Base-by-base conservation (phyloP, 2,329 filamentous ascomycete species). In the Stemphylium lycopersici region DNA sequence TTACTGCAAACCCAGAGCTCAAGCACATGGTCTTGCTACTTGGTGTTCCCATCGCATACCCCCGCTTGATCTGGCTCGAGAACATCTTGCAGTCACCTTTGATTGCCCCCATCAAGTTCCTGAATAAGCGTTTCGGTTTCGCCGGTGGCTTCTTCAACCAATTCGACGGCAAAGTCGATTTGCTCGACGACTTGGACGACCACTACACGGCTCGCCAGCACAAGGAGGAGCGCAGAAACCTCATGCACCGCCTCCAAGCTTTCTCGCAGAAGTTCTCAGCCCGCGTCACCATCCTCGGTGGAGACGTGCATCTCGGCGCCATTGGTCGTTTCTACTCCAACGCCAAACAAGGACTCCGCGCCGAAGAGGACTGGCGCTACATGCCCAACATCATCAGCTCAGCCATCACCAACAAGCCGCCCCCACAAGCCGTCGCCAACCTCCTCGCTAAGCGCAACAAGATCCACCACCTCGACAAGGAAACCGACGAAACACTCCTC, bases 41-140 rank as follows among this genome's bases (percentile, higher is more conserved):
- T 2, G 89, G 89, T 51, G 86, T 90, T 18, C 90, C 92, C 0
- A 93, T 96, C 65, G 79, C 80, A 1, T 81, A 84, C 60, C 82
- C 81, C 1, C 91, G 93, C 65, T 82, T 97, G 48, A 95, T 93
- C n/a, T 97, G 93, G 93, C 82, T 97, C 4, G 93, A 98, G 73
- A 97, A 96, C 69, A 90, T 97, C 53, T 85, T 98, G 65, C 84
- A 84, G 13, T 96, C 91, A 56, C 93, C 93, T 0, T 65, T 97
- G 20, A 93, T 97, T 69, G 92, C 89, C 0, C 92, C 93, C 0
- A 86, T 97, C 70, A 93, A 92, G 69, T 88, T 98, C 59, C 74
- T 97, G 66, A 95, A 96, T 79, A 90, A 93, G 73, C 86, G 93
- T 22, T 96, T 98, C 63, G 93, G 93, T 52, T 77, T 96, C 39